These are phyloP conservation scores for Betula pendula DNA, from an alignment of 306 rosid genomes.

Conservation along the genomic window DNA sequence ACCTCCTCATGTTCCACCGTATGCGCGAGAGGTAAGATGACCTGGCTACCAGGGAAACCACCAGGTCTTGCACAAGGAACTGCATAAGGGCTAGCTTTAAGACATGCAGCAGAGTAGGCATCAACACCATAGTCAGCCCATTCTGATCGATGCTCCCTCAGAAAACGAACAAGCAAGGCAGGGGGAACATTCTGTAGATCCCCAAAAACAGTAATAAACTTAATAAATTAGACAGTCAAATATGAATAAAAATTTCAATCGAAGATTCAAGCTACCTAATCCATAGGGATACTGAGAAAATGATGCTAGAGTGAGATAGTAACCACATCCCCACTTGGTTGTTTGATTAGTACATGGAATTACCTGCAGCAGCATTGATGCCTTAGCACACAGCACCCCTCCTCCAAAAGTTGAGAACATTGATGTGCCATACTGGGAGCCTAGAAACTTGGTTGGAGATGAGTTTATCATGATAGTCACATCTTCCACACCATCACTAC, in stretches of 20 bases:
- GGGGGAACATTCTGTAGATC: slow-evolving; percentile 84
- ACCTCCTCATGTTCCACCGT: slow-evolving; percentile 97
- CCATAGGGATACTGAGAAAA: not conserved
- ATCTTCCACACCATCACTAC: slow-evolving; percentile 85
- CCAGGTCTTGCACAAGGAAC: slow-evolving; percentile 88
- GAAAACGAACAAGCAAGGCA: slow-evolving; percentile 88
- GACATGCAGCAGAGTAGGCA: slow-evolving; percentile 89
- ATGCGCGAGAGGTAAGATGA: slow-evolving; percentile 86
- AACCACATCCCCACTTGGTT: not conserved
- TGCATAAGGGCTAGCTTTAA: slow-evolving; percentile 78
- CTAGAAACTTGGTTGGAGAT: slow-evolving; percentile 64
- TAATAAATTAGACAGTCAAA: not conserved
- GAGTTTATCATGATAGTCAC: slow-evolving; percentile 82
- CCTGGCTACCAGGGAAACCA: slow-evolving; percentile 86
- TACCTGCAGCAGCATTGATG: slow-evolving; percentile 97
- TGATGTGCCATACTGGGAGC: slow-evolving; percentile 61
- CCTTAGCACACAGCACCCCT: slow-evolving; percentile 93
- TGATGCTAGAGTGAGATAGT: not conserved
- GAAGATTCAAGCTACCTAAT: not conserved
- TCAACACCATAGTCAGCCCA: slow-evolving; percentile 99
- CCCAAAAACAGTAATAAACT: not conserved
- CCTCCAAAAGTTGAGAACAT: slow-evolving; percentile 78
- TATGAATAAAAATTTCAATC: not conserved
- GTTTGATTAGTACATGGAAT: not conserved
- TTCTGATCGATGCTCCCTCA: slow-evolving; percentile 97